Evolutionary conservation across 2,329 filamentous ascomycete species (phyloP).

Genomic region (Diaporthe aspalathi): DNA sequence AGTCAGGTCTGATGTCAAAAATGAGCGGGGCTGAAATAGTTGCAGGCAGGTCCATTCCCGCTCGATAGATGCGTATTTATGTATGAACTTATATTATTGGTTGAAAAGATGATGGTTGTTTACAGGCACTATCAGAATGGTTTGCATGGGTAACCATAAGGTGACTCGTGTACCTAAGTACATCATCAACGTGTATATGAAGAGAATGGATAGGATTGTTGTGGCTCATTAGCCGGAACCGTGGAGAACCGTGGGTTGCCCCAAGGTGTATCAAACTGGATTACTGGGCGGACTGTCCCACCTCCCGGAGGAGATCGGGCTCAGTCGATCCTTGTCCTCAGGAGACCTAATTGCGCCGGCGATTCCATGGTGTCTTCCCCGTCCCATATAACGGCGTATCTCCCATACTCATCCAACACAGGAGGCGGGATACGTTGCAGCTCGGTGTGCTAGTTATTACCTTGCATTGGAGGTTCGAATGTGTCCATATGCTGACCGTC

Average conservation of each 20-base stretch:
- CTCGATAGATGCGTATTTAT: neutral
- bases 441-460: neutral
- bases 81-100: neutral
- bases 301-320: too few species aligned
- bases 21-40: neutral
- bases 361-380: too few species aligned
- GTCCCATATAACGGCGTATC: neutral
- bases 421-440: neutral
- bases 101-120: too few species aligned
- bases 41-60: neutral
- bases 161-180: neutral
- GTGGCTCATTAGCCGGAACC: neutral
- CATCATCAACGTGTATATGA: neutral
- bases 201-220: neutral
- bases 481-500: neutral
- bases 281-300: neutral
- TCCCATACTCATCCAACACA: neutral
- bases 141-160: neutral
- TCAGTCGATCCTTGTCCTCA: too few species aligned
- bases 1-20: neutral
- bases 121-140: too few species aligned
- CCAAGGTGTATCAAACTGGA: neutral
- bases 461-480: neutral
- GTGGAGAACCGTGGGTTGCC: neutral
- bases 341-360: too few species aligned